phyloP scores from a whole-genome alignment of 1,284 basidiomycete species.

The Vanrija pseudolonga region DNA sequence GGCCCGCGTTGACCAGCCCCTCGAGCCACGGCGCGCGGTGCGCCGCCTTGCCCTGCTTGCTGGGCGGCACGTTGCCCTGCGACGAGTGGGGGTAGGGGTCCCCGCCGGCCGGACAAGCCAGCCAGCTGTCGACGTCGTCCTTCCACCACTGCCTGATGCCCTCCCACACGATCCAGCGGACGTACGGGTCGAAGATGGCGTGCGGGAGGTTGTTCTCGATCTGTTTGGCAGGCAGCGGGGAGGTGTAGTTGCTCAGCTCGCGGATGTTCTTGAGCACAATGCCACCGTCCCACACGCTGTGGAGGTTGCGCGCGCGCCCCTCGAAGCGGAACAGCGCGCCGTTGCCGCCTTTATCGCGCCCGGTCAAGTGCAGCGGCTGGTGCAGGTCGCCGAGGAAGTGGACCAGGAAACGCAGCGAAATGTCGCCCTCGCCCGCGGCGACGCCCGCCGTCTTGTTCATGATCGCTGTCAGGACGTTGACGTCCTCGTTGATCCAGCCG shows the following conservation, averaged over 20 bases:
- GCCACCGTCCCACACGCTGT: slow-evolving; percentile 78
- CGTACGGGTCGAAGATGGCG: slow-evolving; percentile 80
- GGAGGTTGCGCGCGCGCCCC: slow-evolving; percentile 61
- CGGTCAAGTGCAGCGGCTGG: slow-evolving; percentile 83
- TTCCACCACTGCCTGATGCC: slow-evolving; percentile 67
- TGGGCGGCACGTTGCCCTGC: slow-evolving; percentile 2
- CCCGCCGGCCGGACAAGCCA: slow-evolving; percentile 58
- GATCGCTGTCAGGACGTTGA: slow-evolving; percentile 71
- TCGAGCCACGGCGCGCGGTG: not conserved
- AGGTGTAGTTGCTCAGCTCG: slow-evolving; percentile 68
- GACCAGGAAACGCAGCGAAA: slow-evolving; percentile 79
- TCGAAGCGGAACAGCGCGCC: slow-evolving; percentile 66
- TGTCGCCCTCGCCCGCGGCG: slow-evolving; percentile 47
- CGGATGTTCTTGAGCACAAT: slow-evolving; percentile 78
- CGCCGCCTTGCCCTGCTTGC: not conserved
- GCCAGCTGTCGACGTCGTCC: slow-evolving; percentile 59
- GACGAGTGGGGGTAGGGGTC: slow-evolving; percentile 48
- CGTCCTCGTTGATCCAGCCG: slow-evolving; percentile 67
- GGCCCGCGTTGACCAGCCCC: not conserved
- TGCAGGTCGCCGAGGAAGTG: slow-evolving; percentile 91
- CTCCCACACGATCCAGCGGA: slow-evolving; percentile 80
- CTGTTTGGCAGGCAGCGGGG: slow-evolving; percentile 59
- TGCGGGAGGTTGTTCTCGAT: slow-evolving; percentile 69
- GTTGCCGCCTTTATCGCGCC: slow-evolving; percentile 80
- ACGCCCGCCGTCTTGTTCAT: slow-evolving; percentile 62